Conservation (phyloP, 345 rosid genomes). For the Acer yangbiense region DNA sequence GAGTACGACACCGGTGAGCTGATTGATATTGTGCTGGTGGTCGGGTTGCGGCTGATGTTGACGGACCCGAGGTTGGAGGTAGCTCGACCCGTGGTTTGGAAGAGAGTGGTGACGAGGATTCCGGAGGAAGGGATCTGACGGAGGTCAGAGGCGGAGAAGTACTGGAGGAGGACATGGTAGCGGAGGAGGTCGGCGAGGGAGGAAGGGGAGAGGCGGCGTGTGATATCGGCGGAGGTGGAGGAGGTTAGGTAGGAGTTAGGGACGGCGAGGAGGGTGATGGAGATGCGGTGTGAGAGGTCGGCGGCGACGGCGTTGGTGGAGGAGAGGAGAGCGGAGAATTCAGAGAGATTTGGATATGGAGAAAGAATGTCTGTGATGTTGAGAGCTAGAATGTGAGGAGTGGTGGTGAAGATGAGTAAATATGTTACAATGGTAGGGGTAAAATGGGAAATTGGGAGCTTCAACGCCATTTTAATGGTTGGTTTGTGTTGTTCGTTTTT, state of each 20-base stretch:
- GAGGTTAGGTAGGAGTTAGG: constrained; percentile 59
- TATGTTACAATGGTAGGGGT: constrained; percentile 41
- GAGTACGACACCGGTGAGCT: constrained; percentile 53
- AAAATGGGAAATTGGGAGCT: constrained; percentile 41
- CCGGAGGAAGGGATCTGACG: constrained; percentile 60
- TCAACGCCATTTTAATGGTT: constrained; percentile 32
- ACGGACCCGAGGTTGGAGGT: constrained; percentile 67
- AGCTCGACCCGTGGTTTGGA: constrained; percentile 79
- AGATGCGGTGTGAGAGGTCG: constrained; percentile 60
- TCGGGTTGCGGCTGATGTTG: constrained; percentile 64
- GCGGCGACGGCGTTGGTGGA: constrained; percentile 50
- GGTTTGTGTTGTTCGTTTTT: background rate
- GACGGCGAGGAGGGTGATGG: constrained; percentile 82
- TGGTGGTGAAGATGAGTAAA: constrained; percentile 42
- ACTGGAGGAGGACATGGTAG: constrained; percentile 80
- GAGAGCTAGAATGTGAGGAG: constrained; percentile 41
- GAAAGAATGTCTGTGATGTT: constrained; percentile 74
- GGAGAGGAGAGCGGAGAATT: constrained; percentile 53
- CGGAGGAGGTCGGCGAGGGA: constrained; percentile 84
- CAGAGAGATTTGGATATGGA: constrained; percentile 57
- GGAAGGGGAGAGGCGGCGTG: constrained; percentile 68
- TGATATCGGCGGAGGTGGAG: constrained; percentile 48
- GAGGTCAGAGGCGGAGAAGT: constrained; percentile 67
- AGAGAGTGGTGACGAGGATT: constrained; percentile 62
- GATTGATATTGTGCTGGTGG: constrained; percentile 47